Conservation (phyloP, 2,329 filamentous ascomycete species). For the Fusarium subglutinans region DNA sequence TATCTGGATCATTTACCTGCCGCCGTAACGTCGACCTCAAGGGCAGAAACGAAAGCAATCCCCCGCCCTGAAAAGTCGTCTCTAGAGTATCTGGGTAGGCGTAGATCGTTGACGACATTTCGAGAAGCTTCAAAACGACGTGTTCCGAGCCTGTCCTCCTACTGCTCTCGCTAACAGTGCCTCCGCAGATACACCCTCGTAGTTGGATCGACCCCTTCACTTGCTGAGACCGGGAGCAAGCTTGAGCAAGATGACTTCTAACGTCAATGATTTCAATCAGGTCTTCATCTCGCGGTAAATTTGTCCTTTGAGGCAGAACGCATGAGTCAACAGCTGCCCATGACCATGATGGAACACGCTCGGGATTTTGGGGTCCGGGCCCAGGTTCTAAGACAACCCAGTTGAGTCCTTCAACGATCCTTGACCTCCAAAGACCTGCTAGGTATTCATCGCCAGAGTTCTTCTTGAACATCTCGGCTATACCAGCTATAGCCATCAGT, state of each 20-base stretch:
- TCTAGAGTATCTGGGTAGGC: not conserved
- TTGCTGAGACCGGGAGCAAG: not conserved
- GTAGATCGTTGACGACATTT: not conserved
- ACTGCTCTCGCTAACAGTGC: not conserved
- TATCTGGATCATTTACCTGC: too few relatives aligned
- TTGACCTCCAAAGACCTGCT: not conserved
- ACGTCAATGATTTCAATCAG: not conserved
- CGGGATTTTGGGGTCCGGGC: not conserved
- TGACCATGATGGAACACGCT: not conserved
- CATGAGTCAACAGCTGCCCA: not conserved
- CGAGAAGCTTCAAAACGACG: rapidly evolving
- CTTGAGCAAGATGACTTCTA: not conserved
- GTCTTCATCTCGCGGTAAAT: not conserved
- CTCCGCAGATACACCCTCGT: not conserved
- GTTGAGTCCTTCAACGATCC: not conserved
- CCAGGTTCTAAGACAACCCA: not conserved
- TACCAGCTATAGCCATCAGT: not conserved
- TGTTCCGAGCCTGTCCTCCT: not conserved
- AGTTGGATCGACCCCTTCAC: not conserved
- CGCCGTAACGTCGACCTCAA: not conserved
- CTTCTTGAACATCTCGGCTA: not conserved
- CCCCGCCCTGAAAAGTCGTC: not conserved
- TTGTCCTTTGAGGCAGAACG: not conserved
- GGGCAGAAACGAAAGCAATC: not conserved
- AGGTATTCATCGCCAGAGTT: not conserved